Evolutionary conservation across 169 alveolate genomes (phyloP), one percentile per base, ranked within the genome.

Genomic region (Cryptosporidium andersoni): DNA sequence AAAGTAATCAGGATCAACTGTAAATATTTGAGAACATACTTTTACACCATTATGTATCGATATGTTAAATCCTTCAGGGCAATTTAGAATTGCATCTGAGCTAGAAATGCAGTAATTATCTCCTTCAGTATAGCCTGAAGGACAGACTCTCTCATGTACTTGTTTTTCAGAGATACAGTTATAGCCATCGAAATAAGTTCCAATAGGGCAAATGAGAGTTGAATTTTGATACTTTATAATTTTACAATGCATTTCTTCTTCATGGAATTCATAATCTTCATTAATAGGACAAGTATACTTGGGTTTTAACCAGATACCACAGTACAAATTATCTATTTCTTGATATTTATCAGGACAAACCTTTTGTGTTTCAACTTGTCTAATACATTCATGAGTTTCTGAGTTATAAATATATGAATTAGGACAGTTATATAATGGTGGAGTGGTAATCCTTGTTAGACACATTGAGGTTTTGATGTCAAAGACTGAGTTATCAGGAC

Each of bases 231-330:
- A 74, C 1, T 45, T 58, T 11, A 34, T 39, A 36, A 11, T 58
- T 47, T 58, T 74, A 37, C 82, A 74, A 40, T 58, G 49, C 42
- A 62, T 40, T 47, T 60, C 68, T 3, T 56, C 14, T 12, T 45
- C 40, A 14, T 58, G 37, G n/a, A 42, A 43, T 36, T 74, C 67
- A 4, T 34, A 16, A 16, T 74, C 64, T 25, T 34, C 43, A 2
- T 51, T 68, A 12, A 39, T 45, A 1, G 67, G 82, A 48, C 82
- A 74, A 40, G 52, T 5, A 16, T 60, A 60, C 60, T 74, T 68
- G 37, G 82, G 82, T 7, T 58, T 47, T 37, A 48, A 58, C 82
- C 82, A 74, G 16, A 11, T 74, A 8, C 48, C 82, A 60, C 82
- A 74, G 12, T 58, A 58, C 14, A 58, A 14, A 4, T 55, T 49